Evolutionary conservation across 2,329 filamentous ascomycete species (phyloP), one percentile per base, ranked within the genome.

Genomic region (Myriosclerotinia scirpicola): DNA sequence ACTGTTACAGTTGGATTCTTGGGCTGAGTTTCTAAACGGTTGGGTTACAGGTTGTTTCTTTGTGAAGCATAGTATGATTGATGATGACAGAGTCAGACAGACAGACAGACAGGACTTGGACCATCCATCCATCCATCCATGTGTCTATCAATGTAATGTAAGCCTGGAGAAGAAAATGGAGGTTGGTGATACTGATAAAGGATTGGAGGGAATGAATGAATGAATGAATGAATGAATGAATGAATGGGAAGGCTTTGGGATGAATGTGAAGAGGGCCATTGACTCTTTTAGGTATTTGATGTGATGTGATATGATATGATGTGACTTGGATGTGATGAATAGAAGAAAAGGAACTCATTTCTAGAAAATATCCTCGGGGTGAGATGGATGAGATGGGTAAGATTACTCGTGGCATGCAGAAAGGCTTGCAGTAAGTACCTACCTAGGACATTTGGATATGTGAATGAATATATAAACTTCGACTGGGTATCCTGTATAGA

Each of bases 361-460:
- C 26, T 8, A 58, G 54, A 58, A 56, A 58, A 5, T 42, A 4
- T 26, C 1, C 36, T 59, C 20, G 56, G 42, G 42, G 56, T 59
- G 36, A 46, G 42, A 36, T 54, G 20, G 26, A 40, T 30, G n/a
- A 58, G 55, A 46, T 59, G n/a, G 22, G 38, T 58, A 44, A 30
- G 54, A 58, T 48, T 48, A 48, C 20, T 59, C 56, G 56, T 59
- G 56, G 56, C 42, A 48, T 59, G 42, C 30, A 59, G 56, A 59
- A 36, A 48, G 56, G 30, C 26, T 22, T 48, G 56, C 42, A 59
- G 30, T 26, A n/a, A 58, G 38, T 44, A 26, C 12, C 17, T 20
- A 4, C 38, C 38, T 26, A 26, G 38, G 40, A 17, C 30, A 5
- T 6, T 22, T 38, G 38, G 36, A 38, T 34, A 46, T 15, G 17